phyloP scores from a whole-genome alignment of 2,329 filamentous ascomycete genomes.

The Calonectria pauciramosa region DNA sequence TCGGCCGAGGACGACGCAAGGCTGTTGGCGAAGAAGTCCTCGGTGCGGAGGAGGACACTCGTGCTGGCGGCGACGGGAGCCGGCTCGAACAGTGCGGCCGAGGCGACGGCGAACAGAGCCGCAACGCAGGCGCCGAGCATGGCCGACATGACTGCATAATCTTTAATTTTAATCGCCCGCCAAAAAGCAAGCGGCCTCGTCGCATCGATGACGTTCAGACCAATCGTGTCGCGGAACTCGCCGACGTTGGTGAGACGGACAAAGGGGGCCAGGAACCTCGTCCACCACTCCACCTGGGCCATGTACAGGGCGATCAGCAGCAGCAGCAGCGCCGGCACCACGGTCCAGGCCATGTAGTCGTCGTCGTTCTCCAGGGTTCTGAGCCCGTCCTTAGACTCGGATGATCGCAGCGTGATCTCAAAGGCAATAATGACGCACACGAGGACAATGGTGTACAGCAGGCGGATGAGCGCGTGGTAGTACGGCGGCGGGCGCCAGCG shows the following conservation, averaged over 20 bases:
- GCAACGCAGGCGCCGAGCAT: slow-evolving; percentile 46
- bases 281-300: slow-evolving; percentile 48
- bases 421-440: slow-evolving; percentile 50
- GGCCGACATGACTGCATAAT: slow-evolving; percentile 46
- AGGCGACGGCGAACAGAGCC: slow-evolving; percentile 48
- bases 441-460: slow-evolving; percentile 45
- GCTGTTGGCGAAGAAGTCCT: slow-evolving; percentile 50
- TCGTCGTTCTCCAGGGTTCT: slow-evolving; percentile 45
- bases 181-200: slow-evolving; percentile 45
- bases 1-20: slow-evolving; percentile 39
- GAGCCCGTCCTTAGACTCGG: slow-evolving; percentile 48
- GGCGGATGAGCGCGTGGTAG: slow-evolving; percentile 47
- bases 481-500: slow-evolving; percentile 49
- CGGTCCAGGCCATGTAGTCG: slow-evolving; percentile 53
- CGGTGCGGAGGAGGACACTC: slow-evolving; percentile 40
- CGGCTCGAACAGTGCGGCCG: slow-evolving; percentile 50
- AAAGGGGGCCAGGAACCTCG: slow-evolving; percentile 52
- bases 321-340: slow-evolving; percentile 48
- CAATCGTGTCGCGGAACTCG: slow-evolving; percentile 48
- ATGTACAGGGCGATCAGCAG: slow-evolving; percentile 49
- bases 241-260: slow-evolving; percentile 44
- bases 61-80: slow-evolving; percentile 42
- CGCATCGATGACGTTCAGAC: slow-evolving; percentile 50
- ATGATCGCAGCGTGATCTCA: slow-evolving; percentile 51
- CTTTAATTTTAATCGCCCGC: slow-evolving; percentile 42